Evolutionary conservation across 78 protist genomes (phyloP), one percentile per base, ranked within the genome.

Genomic region (Polysphondylium violaceum): DNA sequence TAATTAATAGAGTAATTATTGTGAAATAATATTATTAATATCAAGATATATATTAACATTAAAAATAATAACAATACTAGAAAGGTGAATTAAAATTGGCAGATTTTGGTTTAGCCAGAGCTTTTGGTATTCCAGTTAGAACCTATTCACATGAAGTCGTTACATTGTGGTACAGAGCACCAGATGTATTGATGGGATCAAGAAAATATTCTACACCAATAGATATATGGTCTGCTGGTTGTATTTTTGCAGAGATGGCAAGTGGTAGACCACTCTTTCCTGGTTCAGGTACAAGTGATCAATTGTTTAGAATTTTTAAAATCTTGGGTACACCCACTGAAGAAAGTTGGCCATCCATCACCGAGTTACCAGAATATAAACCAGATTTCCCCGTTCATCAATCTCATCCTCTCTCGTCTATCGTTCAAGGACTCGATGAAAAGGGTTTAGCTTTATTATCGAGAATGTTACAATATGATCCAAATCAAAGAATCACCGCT

Each of bases 121-220:
- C 99, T 12, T 97, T 98, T 75, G 99, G 99, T 72, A 98, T 99
- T 16, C 99, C 99, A 17, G 99, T 99, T 19, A 97, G 99, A n/a
- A 86, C 93, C 9, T 97, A 95, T 96, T 98, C 99, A 9, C 98
- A 97, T 93, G 99, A 99, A 88, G 99, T 95, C 1, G 99, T 99
- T 33, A 99, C 99, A 0, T 93, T 99, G 25, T 99, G 99, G 99
- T 99, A 99, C 86, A 93, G 99, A 21, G 98, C 99, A 0, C 99
- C 99, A 19, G 99, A 99, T 64, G 98, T 99, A 9, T 95, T 99
- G 65, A 76, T 99, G 77, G 99, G 99, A 8, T 94, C 97, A 21
- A 86, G 90, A 41, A 85, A 96, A 47, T 99, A 99, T 91, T 72
- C 97, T 31, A 98, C 99, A 1, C 97, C 99, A 6, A 96, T 99